Percentiles rank a stretch among this genome's conserved stretches.
Conservation (phyloP, 768 basidiomycete genomes). For the Hypsizygus marmoreus region DNA sequence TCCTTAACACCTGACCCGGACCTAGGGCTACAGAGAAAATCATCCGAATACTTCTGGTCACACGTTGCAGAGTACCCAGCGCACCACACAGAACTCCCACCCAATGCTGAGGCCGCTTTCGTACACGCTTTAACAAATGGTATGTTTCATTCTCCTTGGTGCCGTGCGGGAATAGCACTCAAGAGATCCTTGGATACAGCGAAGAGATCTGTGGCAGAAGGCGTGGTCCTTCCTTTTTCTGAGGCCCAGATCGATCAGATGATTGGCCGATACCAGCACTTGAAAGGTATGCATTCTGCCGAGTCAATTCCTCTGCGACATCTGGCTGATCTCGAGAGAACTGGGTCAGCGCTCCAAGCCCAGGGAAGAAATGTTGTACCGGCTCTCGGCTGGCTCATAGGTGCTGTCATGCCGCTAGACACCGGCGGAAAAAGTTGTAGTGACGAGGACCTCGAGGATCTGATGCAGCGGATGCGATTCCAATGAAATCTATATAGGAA, state of each 20-base stretch:
- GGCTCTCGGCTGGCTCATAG: conserved; percentile 42
- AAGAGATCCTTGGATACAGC: conserved; percentile 23
- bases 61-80: conserved; percentile 45
- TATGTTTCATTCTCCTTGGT: conserved; percentile 16
- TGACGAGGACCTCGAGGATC: conserved; percentile 31
- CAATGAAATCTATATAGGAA: conserved; percentile 13
- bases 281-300: conserved; percentile 35
- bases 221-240: conserved; percentile 37
- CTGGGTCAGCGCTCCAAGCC: conserved; percentile 26
- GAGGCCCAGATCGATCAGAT: conserved; percentile 39
- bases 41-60: conserved; percentile 41
- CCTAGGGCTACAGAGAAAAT: conserved; percentile 28
- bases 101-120: conserved; percentile 35
- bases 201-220: conserved; percentile 28
- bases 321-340: conserved; percentile 3
- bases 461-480: conserved; percentile 32
- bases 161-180: conserved; percentile 3
- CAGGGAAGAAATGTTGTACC: conserved; percentile 32
- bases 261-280: conserved; percentile 34
- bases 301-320: conserved; percentile 1
- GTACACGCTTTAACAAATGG: conserved; percentile 32
- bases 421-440: conserved; percentile 27
- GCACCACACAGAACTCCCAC: conserved; percentile 39
- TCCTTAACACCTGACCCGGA: neutral
- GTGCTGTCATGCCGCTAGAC: conserved; percentile 45